Evolutionary conservation across 805 yeast species (phyloP).

Genomic region (Geotrichum ghanense): DNA sequence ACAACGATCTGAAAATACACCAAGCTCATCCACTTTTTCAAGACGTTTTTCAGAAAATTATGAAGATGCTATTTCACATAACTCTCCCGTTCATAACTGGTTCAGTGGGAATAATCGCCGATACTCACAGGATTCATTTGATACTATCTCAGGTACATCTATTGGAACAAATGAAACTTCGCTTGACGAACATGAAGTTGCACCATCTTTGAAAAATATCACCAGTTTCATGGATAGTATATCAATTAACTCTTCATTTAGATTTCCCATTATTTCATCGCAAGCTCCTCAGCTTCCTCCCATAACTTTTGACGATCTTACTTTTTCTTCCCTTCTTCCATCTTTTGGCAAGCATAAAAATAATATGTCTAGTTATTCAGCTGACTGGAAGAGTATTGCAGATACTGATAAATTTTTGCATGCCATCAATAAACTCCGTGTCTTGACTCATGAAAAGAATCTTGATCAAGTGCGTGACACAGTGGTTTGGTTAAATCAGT

Average conservation of each 20-base stretch:
- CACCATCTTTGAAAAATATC: background rate
- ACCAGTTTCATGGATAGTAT: too few relatives aligned
- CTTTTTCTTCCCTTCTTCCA: too few relatives aligned
- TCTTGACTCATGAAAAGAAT: background rate
- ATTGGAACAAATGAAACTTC: background rate
- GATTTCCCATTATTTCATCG: background rate
- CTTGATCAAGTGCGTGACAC: background rate
- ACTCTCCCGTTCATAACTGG: background rate
- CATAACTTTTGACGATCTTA: background rate
- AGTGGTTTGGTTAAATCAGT: background rate
- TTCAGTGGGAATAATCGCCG: background rate
- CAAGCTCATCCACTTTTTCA: too few relatives aligned
- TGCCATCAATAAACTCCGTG: background rate
- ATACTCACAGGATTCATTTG: background rate
- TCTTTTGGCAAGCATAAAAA: too few relatives aligned
- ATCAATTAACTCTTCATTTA: too few relatives aligned
- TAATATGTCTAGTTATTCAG: too few relatives aligned
- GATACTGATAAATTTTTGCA: too few relatives aligned
- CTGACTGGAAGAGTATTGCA: too few relatives aligned
- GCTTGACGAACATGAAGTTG: background rate
- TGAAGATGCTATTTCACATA: too few relatives aligned
- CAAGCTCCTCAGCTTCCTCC: slow-evolving; percentile 3
- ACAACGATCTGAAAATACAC: too few relatives aligned
- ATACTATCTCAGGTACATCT: background rate
- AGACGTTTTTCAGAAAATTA: too few relatives aligned